Conservation (phyloP, 306 rosid species). For the Cotoneaster glaucophyllus region DNA sequence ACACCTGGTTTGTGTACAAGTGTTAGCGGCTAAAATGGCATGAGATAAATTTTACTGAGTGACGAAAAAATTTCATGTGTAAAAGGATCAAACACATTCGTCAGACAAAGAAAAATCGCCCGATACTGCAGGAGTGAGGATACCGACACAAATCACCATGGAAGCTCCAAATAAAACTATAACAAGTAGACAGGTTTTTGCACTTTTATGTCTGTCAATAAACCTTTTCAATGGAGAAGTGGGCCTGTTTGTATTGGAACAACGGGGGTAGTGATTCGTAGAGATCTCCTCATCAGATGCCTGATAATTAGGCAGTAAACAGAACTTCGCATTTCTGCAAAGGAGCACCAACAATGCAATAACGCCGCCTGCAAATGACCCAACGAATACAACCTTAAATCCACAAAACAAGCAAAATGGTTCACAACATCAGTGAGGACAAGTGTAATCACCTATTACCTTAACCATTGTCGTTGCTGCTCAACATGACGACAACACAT, state of each 20-base stretch:
- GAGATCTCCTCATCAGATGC: slow-evolving; percentile 86
- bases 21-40: slow-evolving; percentile 16
- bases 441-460: slow-evolving; percentile 36
- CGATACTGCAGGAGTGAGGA: slow-evolving; percentile 71
- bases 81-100: not conserved
- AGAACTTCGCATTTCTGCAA: slow-evolving; percentile 68
- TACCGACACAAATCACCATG: slow-evolving; percentile 67
- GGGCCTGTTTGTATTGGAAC: slow-evolving; percentile 38
- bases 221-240: slow-evolving; percentile 48
- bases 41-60: not conserved
- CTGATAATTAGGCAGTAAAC: slow-evolving; percentile 71
- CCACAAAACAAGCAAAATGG: not conserved
- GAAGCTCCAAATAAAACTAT: slow-evolving; percentile 72
- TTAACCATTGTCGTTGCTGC: slow-evolving; percentile 67
- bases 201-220: slow-evolving; percentile 59
- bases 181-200: slow-evolving; percentile 50
- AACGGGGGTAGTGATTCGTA: slow-evolving; percentile 44
- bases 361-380: slow-evolving; percentile 62
- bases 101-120: slow-evolving; percentile 34
- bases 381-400: slow-evolving; percentile 14
- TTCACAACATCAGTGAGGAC: not conserved
- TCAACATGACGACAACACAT: slow-evolving; percentile 49
- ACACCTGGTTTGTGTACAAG: slow-evolving; percentile 40
- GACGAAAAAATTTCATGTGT: not conserved
- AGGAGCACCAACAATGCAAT: slow-evolving; percentile 68